Evolutionary conservation across 768 basidiomycete species (phyloP).

Genomic region (Termitomyces sp.): DNA sequence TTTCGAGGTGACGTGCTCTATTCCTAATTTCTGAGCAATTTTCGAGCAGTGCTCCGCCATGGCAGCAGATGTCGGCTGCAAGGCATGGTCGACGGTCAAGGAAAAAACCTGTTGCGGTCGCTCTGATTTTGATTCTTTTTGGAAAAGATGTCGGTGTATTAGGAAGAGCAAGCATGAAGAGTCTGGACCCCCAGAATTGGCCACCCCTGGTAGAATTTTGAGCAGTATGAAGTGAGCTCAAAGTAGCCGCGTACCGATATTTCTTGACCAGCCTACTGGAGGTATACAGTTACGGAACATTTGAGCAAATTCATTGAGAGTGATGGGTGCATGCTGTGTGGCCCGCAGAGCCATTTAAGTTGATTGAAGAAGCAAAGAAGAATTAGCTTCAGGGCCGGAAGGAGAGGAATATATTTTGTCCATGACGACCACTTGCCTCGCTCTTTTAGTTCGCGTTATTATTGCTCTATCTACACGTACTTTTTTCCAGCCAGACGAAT

Average conservation of each 20-base stretch:
- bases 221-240: background rate
- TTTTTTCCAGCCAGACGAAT: slow-evolving; percentile 97
- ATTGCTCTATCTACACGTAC: slow-evolving; percentile 72
- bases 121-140: slow-evolving; percentile 5
- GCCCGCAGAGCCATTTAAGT: slow-evolving; percentile 6
- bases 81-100: slow-evolving; percentile 62
- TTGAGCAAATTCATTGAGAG: slow-evolving; percentile 41
- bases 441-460: slow-evolving; percentile 47
- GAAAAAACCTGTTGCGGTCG: slow-evolving; percentile 39
- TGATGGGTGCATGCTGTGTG: slow-evolving; percentile 29
- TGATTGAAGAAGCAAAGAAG: background rate
- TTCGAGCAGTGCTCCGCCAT: slow-evolving; percentile 51
- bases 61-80: slow-evolving; percentile 50
- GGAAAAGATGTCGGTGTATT: slow-evolving; percentile 39
- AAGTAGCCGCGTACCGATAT: slow-evolving; percentile 34
- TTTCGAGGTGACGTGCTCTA: slow-evolving; percentile 40
- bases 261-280: slow-evolving; percentile 41
- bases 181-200: slow-evolving; percentile 80
- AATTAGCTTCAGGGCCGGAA: background rate
- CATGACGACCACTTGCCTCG: slow-evolving; percentile 21
- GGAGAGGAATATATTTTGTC: background rate
- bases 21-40: slow-evolving; percentile 36
- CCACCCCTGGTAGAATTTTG: slow-evolving; percentile 45
- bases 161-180: slow-evolving; percentile 77
- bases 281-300: slow-evolving; percentile 44